Base-by-base conservation (phyloP, 176 grass and related monocot species). In the Carex kokanica region DNA sequence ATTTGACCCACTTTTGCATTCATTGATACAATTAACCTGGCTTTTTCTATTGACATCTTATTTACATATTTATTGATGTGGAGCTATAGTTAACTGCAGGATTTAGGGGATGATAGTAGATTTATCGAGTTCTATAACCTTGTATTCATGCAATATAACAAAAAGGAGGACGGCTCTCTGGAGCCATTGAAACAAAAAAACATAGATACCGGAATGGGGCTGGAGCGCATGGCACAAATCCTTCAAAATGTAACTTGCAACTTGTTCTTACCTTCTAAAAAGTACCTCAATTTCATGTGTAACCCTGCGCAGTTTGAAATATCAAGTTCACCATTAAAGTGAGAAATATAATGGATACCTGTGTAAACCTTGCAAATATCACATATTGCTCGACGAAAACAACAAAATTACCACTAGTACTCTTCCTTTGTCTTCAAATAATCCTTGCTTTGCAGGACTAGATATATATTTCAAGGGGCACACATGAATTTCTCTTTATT, bases 71-170 rank as follows among this genome's bases (percentile, higher is more conserved):
- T 85, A 90, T 85, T 94, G 83, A 91, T 94, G 87, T 94, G 83
- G 79, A 89, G 86, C 75, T 87, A 84, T 93, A 93, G 85, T 88
- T 93, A 57, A 89, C 53, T 94, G 84, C 91, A 98, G 95, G 90
- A 98, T 93, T 90, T 98, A 67, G 86, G 88, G 29, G 92, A 98
- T 85, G 95, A 95, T 77, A 91, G 88, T 78, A 86, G 95, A 86
- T 98, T 98, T 84, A 93, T 98, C 53, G 95, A 98, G 86, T 95
- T 98, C 79, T 98, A 98, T 80, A 98, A 98, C 86, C 95, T 98
- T 82, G 95, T 98, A 64, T 98, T 98, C 85, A 98, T 98, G 95
- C 95, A 98, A 98, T 98, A 95, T 79, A 98, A 98, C 80, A 98
- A 93, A 91, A 98, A 88, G 57, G 95, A 98, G 23, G 92, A 95